phyloP scores from a whole-genome alignment of 169 alveolate species.

The Amoebophrya sp. region DNA sequence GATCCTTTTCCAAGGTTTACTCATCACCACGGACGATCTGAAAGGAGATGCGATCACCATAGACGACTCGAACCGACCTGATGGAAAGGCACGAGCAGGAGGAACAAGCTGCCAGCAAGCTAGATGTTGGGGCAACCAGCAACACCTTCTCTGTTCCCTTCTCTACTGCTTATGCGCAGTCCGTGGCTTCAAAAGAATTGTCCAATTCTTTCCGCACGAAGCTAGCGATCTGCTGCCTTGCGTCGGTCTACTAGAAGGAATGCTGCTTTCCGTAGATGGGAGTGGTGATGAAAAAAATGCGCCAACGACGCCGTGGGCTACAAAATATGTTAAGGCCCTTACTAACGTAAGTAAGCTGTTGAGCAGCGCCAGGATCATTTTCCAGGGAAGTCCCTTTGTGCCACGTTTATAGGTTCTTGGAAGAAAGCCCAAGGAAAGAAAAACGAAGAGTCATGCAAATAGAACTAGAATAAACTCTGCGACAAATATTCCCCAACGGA shows the following conservation, averaged over 20 bases:
- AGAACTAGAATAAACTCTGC: neutral
- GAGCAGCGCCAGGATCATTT: neutral
- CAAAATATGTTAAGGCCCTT: neutral
- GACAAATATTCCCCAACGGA: neutral
- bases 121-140: neutral
- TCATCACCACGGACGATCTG: neutral
- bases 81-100: neutral
- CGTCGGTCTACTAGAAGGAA: neutral
- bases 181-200: neutral
- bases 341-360: neutral
- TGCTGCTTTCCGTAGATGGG: neutral
- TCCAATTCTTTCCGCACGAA: constrained; percentile 1
- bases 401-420: neutral
- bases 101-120: neutral
- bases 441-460: neutral
- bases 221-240: neutral
- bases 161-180: neutral
- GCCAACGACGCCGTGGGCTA: neutral
- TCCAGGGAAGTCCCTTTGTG: neutral
- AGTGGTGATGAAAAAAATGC: neutral
- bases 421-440: neutral
- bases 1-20: neutral
- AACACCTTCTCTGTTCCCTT: neutral
- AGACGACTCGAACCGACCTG: no score
- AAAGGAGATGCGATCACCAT: no score